Base-by-base conservation (phyloP, 495 filamentous ascomycete genomes). In the Hypoxylon cercidicola region DNA sequence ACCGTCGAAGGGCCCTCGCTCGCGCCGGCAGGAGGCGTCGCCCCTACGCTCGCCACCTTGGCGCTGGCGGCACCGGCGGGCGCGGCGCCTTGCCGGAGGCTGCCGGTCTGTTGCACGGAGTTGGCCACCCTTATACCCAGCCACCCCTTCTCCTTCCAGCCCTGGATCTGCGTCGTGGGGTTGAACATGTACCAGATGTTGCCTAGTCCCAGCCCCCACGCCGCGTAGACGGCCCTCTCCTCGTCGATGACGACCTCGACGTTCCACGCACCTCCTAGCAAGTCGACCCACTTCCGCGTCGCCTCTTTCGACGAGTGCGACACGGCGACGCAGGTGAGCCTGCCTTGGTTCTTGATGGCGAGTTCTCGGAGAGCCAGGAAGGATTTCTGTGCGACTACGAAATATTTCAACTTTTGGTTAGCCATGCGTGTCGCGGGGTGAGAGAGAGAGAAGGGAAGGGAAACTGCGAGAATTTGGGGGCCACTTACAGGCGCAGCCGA, bases 301-400 rank as follows among this genome's bases (percentile, higher is more conserved):
- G 82, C 75, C 6, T 69, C 70, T 0, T 67, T 55, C 15, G 81
- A 81, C 20, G 79, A 80, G 66, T 86, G 84, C 23, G 85, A 86
- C 57, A 86, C 72, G 50, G 83, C 83, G 40, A 86, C 75, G 74
- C 80, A 85, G 43, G 69, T 72, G 7, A 81, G 51, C 40, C 77
- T 72, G 66, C 72, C 66, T 32, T 78, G 72, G 61, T 83, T 72
- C 21, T 72, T 60, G 47, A 65, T 73, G n/a, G 84, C 81, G 52
- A 76, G 69, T 4, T 73, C 58, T 53, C 83, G 79, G 32, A 87
- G 70, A 20, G 74, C 70, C 55, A 82, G 68, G 69, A 83, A 87
- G 7, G 82, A 81, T 62, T 85, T 85, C 56, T 86, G 84, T 13
- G 85, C 84, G 60, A 85, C 81, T 84, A 54, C 37, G 40, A 52